Evolutionary conservation across 495 filamentous ascomycete species (phyloP).

Genomic region (Neurospora hispaniola): DNA sequence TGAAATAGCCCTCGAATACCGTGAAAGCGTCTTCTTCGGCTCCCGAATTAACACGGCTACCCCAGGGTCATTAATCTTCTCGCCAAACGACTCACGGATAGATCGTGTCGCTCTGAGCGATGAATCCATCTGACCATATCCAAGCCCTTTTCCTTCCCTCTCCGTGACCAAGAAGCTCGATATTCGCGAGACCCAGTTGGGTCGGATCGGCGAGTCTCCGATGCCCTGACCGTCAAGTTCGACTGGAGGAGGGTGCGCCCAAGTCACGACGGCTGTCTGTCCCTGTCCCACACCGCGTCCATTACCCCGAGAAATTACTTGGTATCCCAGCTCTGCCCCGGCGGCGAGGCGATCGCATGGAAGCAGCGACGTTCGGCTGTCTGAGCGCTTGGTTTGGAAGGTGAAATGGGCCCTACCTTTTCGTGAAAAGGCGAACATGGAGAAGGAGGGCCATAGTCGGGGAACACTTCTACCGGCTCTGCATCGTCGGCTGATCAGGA

Average conservation of each 20-base stretch:
- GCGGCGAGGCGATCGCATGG: not conserved
- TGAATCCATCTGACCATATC: not conserved
- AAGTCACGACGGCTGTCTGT: conserved; percentile 1
- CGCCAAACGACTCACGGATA: conserved; percentile 19
- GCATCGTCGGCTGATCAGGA: conserved; percentile 15
- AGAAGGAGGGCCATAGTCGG: not conserved
- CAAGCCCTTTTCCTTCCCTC: not conserved
- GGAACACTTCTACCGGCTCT: not conserved
- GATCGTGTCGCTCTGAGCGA: not conserved
- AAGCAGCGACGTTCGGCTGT: not conserved
- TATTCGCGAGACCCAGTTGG: conserved; percentile 5
- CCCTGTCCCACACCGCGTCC: not conserved
- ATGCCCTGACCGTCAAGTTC: conserved; percentile 20
- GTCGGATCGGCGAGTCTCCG: conserved; percentile 1
- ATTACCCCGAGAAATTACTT: not conserved
- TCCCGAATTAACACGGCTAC: conserved; percentile 5
- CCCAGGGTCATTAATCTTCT: conserved; percentile 19
- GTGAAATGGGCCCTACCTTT: not conserved
- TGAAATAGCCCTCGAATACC: not conserved
- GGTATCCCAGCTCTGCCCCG: not conserved
- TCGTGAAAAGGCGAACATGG: not conserved
- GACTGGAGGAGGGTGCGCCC: conserved; percentile 16
- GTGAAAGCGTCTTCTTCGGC: conserved; percentile 4
- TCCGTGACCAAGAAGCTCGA: not conserved
- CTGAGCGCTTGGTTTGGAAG: not conserved